phyloP scores from a whole-genome alignment of 306 rosid genomes.

The Calophaca sinica region DNA sequence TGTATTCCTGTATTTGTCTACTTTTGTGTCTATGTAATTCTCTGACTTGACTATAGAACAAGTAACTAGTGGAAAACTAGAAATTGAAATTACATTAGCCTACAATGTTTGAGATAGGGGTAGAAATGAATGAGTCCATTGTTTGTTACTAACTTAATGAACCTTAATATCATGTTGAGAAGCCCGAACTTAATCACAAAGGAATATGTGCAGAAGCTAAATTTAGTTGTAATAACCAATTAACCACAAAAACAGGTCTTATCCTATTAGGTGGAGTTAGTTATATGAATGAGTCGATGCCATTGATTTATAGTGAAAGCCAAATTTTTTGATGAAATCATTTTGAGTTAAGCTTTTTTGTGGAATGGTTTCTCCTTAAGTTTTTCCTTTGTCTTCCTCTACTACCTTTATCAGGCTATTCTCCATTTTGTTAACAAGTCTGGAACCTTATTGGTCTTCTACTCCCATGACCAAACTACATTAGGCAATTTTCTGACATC shows the following conservation, averaged over 20 bases:
- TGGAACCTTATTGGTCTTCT: background rate
- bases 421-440: background rate
- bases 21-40: background rate
- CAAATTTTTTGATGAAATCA: slow-evolving; percentile 7
- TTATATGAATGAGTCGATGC: background rate
- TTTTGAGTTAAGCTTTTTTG: background rate
- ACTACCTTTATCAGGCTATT: no score
- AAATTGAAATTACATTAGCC: background rate
- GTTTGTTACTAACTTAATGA: background rate
- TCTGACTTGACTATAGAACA: background rate
- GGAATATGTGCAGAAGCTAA: background rate
- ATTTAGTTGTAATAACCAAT: slow-evolving; percentile 21
- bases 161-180: background rate
- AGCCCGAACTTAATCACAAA: background rate
- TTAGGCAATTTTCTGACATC: no score
- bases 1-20: background rate
- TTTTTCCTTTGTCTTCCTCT: background rate
- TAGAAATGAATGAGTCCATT: background rate
- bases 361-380: background rate
- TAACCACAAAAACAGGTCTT: background rate
- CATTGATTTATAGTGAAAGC: background rate
- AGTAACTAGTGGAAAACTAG: background rate
- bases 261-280: background rate
- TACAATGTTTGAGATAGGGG: background rate
- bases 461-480: background rate